These are phyloP conservation scores for Whalleya microplaca DNA, from an alignment of 2,329 filamentous ascomycete genomes.

Conservation along the genomic window DNA sequence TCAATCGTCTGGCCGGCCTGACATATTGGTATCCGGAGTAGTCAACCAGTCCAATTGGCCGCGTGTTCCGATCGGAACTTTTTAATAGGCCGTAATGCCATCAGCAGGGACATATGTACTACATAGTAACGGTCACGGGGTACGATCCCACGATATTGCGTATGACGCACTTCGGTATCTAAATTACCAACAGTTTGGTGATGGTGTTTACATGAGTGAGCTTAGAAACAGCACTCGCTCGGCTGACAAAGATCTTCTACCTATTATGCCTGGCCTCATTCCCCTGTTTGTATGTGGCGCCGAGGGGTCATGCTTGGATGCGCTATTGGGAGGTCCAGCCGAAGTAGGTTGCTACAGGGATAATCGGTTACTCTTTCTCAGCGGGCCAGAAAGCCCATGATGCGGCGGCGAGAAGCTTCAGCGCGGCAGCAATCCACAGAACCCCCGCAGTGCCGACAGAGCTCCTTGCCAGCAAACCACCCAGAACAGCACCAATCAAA, in stretches of 20 bases:
- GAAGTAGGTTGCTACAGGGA: too few species aligned
- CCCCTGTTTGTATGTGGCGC: too few species aligned
- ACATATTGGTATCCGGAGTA: too few species aligned
- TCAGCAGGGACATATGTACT: not conserved
- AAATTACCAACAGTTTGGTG: too few species aligned
- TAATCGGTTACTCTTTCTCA: slow-evolving; percentile 34
- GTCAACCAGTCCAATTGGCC: too few species aligned
- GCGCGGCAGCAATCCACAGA: slow-evolving; percentile 60
- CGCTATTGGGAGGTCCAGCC: not conserved
- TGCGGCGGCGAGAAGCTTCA: slow-evolving; percentile 61
- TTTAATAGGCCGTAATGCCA: slow-evolving; percentile 12
- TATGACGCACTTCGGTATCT: not conserved
- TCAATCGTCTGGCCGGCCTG: too few species aligned
- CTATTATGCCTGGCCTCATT: too few species aligned
- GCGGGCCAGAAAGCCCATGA: slow-evolving; percentile 66
- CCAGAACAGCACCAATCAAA: slow-evolving; percentile 52
- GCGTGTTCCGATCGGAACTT: slow-evolving; percentile 10
- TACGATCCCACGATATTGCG: too few species aligned
- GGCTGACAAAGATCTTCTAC: too few species aligned
- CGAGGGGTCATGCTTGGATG: not conserved
- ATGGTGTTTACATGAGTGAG: too few species aligned
- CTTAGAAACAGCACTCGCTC: too few species aligned
- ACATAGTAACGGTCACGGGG: too few species aligned
- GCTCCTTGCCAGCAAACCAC: slow-evolving; percentile 54
- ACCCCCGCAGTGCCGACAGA: slow-evolving; percentile 54